phyloP scores from a whole-genome alignment of 2,329 filamentous ascomycete species.

The Fusarium sp. region DNA sequence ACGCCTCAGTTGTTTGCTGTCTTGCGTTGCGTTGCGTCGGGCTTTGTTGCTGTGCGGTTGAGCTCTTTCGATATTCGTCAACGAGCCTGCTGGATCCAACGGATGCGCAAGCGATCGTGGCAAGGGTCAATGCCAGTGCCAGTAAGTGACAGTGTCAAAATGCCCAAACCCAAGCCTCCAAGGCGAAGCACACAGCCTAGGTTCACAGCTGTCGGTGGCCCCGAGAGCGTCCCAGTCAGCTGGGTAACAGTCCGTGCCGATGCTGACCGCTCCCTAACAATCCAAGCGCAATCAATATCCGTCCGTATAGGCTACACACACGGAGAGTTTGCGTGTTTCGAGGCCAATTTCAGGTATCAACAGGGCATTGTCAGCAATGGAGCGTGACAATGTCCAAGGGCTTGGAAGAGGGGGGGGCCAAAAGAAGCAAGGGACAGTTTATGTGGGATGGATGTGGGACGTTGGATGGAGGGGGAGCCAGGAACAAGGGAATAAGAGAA shows the following conservation, averaged over 20 bases:
- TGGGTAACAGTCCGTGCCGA: constrained; percentile 28
- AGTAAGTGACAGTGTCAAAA: constrained; percentile 33
- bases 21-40: constrained; percentile 31
- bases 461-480: constrained; percentile 27
- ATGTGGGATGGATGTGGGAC: constrained; percentile 21
- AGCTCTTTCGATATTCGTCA: constrained; percentile 22
- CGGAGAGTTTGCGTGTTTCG: constrained; percentile 8
- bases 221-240: constrained; percentile 41
- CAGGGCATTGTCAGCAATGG: constrained; percentile 18
- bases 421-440: constrained; percentile 42
- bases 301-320: background rate
- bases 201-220: constrained; percentile 37
- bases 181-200: constrained; percentile 26
- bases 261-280: constrained; percentile 33
- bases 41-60: constrained; percentile 32
- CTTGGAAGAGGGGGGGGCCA: constrained; percentile 17
- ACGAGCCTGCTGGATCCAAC: constrained; percentile 18
- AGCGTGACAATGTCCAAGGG: constrained; percentile 29
- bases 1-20: constrained; percentile 24
- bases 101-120: constrained; percentile 19
- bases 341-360: constrained; percentile 28
- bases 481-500: constrained; percentile 44
- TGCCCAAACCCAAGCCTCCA: constrained; percentile 33
- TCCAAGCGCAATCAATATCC: background rate
- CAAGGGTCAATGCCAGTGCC: constrained; percentile 10